phyloP scores from a whole-genome alignment of 2,329 filamentous ascomycete genomes.

The Hypoxylon sp. region DNA sequence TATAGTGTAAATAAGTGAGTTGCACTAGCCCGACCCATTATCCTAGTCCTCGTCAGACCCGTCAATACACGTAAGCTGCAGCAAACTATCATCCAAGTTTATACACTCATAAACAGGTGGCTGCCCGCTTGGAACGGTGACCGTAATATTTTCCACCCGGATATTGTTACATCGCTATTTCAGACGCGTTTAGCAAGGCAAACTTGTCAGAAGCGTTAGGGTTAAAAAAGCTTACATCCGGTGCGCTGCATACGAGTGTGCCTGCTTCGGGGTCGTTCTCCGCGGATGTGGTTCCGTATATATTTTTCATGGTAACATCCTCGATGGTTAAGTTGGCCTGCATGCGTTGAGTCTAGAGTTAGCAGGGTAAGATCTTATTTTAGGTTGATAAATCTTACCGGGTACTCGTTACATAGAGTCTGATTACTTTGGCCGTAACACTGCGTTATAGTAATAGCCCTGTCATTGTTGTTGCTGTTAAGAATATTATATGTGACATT shows the following conservation, averaged over 20 bases:
- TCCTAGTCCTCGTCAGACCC: constrained; percentile 28
- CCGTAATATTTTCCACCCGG: constrained; percentile 35
- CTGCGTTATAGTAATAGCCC: constrained; percentile 73
- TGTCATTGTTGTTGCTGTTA: constrained; percentile 71
- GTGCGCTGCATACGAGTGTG: constrained; percentile 38
- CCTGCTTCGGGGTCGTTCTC: constrained; percentile 39
- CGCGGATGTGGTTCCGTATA: constrained; percentile 36
- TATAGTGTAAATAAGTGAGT: no score
- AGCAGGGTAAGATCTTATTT: neutral
- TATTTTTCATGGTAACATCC: constrained; percentile 41
- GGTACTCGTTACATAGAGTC: constrained; percentile 54
- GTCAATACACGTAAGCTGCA: constrained; percentile 32
- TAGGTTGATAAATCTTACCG: no score
- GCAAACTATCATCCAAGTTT: constrained; percentile 36
- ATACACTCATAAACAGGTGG: constrained; percentile 38
- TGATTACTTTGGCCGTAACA: constrained; percentile 65
- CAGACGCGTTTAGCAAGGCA: constrained; percentile 1
- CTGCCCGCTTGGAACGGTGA: constrained; percentile 35
- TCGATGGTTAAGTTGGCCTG: constrained; percentile 42
- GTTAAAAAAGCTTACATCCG: constrained; percentile 32
- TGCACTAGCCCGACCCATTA: constrained; percentile 25
- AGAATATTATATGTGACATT: constrained; percentile 77
- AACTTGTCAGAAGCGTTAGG: neutral
- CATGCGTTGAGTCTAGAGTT: neutral
- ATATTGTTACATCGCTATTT: constrained; percentile 37